A percentile compares a stretch with the other conserved stretches of the same genome.
Conservation (phyloP, 2,329 filamentous ascomycete genomes). For the Pseudogymnoascus sp. region DNA sequence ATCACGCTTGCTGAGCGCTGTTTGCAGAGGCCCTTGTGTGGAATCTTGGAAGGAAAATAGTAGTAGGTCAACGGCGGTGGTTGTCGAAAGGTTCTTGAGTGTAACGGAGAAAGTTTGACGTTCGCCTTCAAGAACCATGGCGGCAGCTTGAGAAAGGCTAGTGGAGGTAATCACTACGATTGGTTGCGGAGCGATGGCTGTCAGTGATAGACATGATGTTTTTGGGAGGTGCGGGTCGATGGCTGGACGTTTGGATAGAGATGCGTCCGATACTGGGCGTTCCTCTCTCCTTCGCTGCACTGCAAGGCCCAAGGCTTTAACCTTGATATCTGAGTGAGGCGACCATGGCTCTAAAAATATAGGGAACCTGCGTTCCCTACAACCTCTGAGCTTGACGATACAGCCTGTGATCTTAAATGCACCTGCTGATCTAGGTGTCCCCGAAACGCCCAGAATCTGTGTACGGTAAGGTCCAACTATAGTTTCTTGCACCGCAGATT, state of each 20-base stretch:
- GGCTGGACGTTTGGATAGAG: conserved; percentile 30
- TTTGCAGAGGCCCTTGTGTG: conserved; percentile 68
- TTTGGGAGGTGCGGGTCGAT: conserved; percentile 38
- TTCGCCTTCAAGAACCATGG: conserved; percentile 93
- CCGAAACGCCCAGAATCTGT: conserved; percentile 66
- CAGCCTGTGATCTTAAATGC: conserved; percentile 70
- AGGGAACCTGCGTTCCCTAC: conserved; percentile 73
- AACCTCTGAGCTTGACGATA: conserved; percentile 70
- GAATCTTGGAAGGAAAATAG: conserved; percentile 88
- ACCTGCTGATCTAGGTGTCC: conserved; percentile 60
- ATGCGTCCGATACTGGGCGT: conserved; percentile 27
- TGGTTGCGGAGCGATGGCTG: conserved; percentile 74
- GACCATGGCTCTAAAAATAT: conserved; percentile 75
- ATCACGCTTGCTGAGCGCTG: conserved; percentile 68
- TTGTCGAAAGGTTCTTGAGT: conserved; percentile 65
- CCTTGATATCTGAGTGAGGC: conserved; percentile 59
- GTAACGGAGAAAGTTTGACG: conserved; percentile 69
- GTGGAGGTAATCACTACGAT: conserved; percentile 67
- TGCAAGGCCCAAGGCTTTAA: conserved; percentile 66
- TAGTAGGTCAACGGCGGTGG: conserved; percentile 72
- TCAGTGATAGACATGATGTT: conserved; percentile 51
- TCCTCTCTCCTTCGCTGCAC: conserved; percentile 31
- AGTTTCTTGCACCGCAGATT: conserved; percentile 56
- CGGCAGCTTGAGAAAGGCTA: conserved; percentile 71
- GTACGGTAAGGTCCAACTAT: conserved; percentile 75